These are phyloP conservation scores for Citrus unshiu DNA, from an alignment of 345 rosid species.

Conservation along the genomic window DNA sequence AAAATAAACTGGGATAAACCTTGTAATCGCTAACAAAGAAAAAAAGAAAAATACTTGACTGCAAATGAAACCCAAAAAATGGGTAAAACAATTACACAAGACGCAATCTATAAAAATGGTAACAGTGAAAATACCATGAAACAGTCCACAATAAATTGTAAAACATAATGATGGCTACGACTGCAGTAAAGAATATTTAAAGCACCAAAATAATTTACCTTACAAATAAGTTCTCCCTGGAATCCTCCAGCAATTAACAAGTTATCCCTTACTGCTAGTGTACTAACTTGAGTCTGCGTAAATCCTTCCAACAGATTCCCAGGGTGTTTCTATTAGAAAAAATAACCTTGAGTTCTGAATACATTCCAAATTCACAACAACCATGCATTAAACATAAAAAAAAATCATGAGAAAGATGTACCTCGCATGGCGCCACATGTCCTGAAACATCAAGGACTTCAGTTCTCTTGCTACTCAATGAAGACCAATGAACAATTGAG, in stretches of 20 bases:
- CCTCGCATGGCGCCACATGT: constrained; percentile 54
- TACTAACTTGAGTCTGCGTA: constrained; percentile 57
- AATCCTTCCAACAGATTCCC: constrained; percentile 55
- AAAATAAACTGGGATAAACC: neutral
- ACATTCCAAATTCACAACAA: neutral
- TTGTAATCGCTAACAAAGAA: neutral
- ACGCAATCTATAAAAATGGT: neutral
- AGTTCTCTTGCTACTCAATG: constrained; percentile 41
- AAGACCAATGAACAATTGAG: constrained; percentile 57
- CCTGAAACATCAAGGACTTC: constrained; percentile 60
- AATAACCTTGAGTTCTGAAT: constrained; percentile 1
- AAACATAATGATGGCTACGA: neutral
- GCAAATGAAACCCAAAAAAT: neutral
- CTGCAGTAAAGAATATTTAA: neutral
- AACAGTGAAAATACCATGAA: neutral
- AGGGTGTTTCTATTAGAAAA: constrained; percentile 45
- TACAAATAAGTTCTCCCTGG: constrained; percentile 61
- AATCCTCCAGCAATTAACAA: constrained; percentile 61
- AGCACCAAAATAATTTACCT: constrained; percentile 25
- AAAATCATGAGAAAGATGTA: constrained; percentile 5
- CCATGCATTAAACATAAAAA: neutral
- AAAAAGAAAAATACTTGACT: neutral
- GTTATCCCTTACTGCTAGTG: constrained; percentile 51
- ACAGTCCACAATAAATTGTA: neutral
- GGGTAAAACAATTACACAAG: neutral